Evolutionary conservation across 768 basidiomycete genomes (phyloP), one percentile per base, ranked within the genome.

Genomic region (Termitomyces sp.): DNA sequence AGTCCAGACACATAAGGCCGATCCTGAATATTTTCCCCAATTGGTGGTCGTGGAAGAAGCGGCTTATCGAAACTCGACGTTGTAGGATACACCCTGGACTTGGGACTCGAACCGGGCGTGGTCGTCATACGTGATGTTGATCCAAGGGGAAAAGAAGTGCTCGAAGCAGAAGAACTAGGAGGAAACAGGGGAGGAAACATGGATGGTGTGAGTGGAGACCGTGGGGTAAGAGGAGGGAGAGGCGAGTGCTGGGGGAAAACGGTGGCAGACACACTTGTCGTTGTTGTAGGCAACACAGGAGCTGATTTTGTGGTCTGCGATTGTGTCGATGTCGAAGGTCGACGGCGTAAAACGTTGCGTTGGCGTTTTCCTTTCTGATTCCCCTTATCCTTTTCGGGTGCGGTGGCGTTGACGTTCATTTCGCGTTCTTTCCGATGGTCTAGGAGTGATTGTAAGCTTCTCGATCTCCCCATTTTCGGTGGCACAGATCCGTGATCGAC

Each of bases 291-390:
- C 5, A 33, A 44, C 37, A 43, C 35, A 40, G 54, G 50, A 1
- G 43, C 19, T 4, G 50, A 52, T 45, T 56, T 56, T 40, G 50
- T 12, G 14, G n/a, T 52, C 1, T 35, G 52, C 7, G 2, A 26
- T 6, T 50, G 23, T 12, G 35, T 10, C 7, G 58, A 55, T 15
- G 23, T 50, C 2, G 61, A 60, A 3, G 61, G 58, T 0, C 58
- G 58, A 6, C 60, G 55, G 6, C 55, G 55, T 6, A 61, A 50
- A 2, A 63, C 58, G 28, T 63, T 62, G 17, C 58, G 54, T 7
- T 28, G 42, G 5, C 60, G 57, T 17, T 53, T 57, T 12, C 50
- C 58, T 44, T 57, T 63, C 1, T 17, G 4, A 12, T 51, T 40
- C 9, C 23, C 6, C 10, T 35, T 49, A 15, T 50, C 50, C 37